A percentile compares a stretch with the other conserved stretches of the same genome.
These are phyloP conservation scores for Hyphopichia wangnamkhiaoensis DNA, from an alignment of 1,139 yeast genomes.

Conservation along the genomic window DNA sequence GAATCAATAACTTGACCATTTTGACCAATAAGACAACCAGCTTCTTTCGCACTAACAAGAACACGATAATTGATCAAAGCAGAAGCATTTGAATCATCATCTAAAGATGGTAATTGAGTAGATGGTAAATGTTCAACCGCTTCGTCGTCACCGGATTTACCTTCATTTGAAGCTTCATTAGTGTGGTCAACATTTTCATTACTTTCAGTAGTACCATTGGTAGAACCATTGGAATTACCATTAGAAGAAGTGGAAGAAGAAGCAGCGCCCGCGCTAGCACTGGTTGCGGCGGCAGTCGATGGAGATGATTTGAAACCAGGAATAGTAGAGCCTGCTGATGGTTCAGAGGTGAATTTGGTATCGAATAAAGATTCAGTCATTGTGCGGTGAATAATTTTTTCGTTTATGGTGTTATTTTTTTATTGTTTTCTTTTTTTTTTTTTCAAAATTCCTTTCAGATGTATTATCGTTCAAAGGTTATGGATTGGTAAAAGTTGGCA, in stretches of 20 bases:
- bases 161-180: background rate
- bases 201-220: background rate
- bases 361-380: conserved; percentile 48
- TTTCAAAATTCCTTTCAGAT: too few relatives aligned
- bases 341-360: conserved; percentile 34
- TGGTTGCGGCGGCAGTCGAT: conserved; percentile 7
- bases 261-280: conserved; percentile 1
- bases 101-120: conserved; percentile 30
- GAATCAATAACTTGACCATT: conserved; percentile 80
- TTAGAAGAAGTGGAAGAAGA: conserved; percentile 4
- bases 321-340: conserved; percentile 7
- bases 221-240: background rate
- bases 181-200: background rate
- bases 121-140: conserved; percentile 10
- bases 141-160: too few relatives aligned
- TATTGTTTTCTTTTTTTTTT: background rate
- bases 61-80: conserved; percentile 62
- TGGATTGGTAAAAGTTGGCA: too few relatives aligned
- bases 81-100: conserved; percentile 29
- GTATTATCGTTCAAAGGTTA: too few relatives aligned
- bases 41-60: conserved; percentile 81
- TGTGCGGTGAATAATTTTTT: too few relatives aligned
- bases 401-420: background rate
- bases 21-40: conserved; percentile 89
- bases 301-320: conserved; percentile 1